A percentile compares a stretch with the other conserved stretches of the same genome.
Evolutionary conservation across 2,329 filamentous ascomycete species (phyloP).

Genomic region (Amylocarpus encephaloides): DNA sequence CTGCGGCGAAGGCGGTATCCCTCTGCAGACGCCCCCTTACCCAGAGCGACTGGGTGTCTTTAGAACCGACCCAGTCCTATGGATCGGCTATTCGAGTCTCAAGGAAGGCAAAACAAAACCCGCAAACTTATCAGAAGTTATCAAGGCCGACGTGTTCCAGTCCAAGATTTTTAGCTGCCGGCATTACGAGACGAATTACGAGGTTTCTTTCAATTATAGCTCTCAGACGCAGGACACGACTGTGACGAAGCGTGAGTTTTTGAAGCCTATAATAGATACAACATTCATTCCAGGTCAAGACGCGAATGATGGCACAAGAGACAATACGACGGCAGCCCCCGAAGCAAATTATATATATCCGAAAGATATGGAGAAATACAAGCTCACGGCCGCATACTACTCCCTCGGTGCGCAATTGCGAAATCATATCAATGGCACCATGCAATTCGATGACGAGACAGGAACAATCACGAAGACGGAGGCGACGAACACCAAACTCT

Average conservation of each 20-base stretch:
- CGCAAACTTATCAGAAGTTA: not conserved
- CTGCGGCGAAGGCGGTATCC: not conserved
- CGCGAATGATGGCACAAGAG: constrained; percentile 5
- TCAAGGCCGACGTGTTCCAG: not conserved
- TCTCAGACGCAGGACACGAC: not conserved
- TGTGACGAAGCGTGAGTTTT: not conserved
- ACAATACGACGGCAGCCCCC: constrained; percentile 1
- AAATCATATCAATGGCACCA: not conserved
- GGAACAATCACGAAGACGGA: not conserved
- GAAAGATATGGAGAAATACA: not conserved
- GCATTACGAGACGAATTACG: constrained; percentile 3
- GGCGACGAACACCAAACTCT: constrained; percentile 1
- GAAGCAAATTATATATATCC: not conserved
- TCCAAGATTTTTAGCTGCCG: not conserved
- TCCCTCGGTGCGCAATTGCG: constrained; percentile 2
- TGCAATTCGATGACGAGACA: not conserved
- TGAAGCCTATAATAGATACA: not conserved
- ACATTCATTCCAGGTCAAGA: not conserved
- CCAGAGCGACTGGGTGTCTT: not conserved
- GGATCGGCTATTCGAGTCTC: constrained; percentile 2
- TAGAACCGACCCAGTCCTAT: constrained; percentile 2
- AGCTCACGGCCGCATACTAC: constrained; percentile 1
- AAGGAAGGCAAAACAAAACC: not conserved
- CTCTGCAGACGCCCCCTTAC: not conserved
- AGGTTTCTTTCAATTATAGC: not conserved